Evolutionary conservation across 371 early-diverging fungal genomes (phyloP).

Genomic region (Mortierella sp.): DNA sequence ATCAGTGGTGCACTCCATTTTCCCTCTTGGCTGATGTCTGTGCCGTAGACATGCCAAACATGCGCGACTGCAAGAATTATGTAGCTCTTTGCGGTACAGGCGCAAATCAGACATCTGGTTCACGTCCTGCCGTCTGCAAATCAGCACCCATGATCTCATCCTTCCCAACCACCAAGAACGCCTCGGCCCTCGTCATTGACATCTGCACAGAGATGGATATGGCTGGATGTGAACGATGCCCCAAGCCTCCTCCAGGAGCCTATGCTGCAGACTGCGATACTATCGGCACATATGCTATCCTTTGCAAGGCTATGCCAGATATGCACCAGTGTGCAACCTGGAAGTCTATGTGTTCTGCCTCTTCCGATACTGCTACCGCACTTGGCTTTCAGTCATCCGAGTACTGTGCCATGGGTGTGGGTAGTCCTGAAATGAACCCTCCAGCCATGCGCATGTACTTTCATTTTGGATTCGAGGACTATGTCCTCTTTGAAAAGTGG

Average conservation of each 20-base stretch:
- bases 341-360: slow-evolving; percentile 60
- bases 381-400: slow-evolving; percentile 38
- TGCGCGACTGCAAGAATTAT: slow-evolving; percentile 61
- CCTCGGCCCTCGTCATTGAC: slow-evolving; percentile 59
- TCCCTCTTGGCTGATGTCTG: slow-evolving; percentile 71
- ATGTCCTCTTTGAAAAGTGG: slow-evolving; percentile 65
- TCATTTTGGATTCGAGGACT: slow-evolving; percentile 65
- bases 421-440: slow-evolving; percentile 52
- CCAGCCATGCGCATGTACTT: slow-evolving; percentile 78
- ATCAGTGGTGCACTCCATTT: slow-evolving; percentile 65
- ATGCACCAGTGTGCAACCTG: slow-evolving; percentile 69
- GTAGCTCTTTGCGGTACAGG: slow-evolving; percentile 45
- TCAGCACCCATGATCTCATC: slow-evolving; percentile 57
- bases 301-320: slow-evolving; percentile 70
- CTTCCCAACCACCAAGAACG: slow-evolving; percentile 65
- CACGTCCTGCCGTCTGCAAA: slow-evolving; percentile 58
- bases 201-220: slow-evolving; percentile 74
- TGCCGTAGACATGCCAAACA: slow-evolving; percentile 68
- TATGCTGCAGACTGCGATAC: slow-evolving; percentile 59
- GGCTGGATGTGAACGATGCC: slow-evolving; percentile 69
- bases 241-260: slow-evolving; percentile 43
- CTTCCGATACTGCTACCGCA: slow-evolving; percentile 32
- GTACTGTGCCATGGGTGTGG: slow-evolving; percentile 47
- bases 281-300: slow-evolving; percentile 58
- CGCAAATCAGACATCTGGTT: slow-evolving; percentile 33